Evolutionary conservation across 495 filamentous ascomycete genomes (phyloP).

Genomic region (Penicillium pulvis): DNA sequence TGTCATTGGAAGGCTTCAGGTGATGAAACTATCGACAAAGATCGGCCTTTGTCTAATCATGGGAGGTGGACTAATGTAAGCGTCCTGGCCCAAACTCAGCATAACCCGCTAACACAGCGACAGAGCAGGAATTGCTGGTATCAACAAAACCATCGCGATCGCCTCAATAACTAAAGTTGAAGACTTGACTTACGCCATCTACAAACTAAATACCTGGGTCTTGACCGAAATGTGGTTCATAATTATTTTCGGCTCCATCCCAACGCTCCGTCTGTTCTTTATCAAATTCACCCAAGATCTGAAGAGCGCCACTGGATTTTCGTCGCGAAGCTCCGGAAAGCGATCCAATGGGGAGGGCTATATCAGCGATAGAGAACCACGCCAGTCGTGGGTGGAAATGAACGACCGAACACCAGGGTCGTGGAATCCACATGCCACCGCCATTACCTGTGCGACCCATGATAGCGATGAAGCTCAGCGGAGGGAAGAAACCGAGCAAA

Average conservation of each 20-base stretch:
- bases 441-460: conserved; percentile 4
- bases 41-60: conserved; percentile 38
- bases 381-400: conserved; percentile 16
- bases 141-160: conserved; percentile 32
- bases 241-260: conserved; percentile 34
- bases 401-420: conserved; percentile 4
- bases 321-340: conserved; percentile 5
- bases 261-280: conserved; percentile 27
- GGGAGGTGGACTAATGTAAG: conserved; percentile 40
- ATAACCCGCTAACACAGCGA: not conserved
- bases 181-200: conserved; percentile 26
- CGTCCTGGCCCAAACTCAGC: not conserved
- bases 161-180: conserved; percentile 19
- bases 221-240: conserved; percentile 35
- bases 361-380: conserved; percentile 4
- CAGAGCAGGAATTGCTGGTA: conserved; percentile 30
- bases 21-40: conserved; percentile 33
- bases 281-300: conserved; percentile 24
- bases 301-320: conserved; percentile 13
- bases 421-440: conserved; percentile 5
- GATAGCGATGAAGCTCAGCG: not conserved
- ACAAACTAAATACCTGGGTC: conserved; percentile 29
- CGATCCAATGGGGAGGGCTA: conserved; percentile 4
- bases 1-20: conserved; percentile 34
- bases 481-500: not conserved